Evolutionary conservation across 495 filamentous ascomycete genomes (phyloP), one percentile per base, ranked within the genome.

Genomic region (Aspergillus hancockii): DNA sequence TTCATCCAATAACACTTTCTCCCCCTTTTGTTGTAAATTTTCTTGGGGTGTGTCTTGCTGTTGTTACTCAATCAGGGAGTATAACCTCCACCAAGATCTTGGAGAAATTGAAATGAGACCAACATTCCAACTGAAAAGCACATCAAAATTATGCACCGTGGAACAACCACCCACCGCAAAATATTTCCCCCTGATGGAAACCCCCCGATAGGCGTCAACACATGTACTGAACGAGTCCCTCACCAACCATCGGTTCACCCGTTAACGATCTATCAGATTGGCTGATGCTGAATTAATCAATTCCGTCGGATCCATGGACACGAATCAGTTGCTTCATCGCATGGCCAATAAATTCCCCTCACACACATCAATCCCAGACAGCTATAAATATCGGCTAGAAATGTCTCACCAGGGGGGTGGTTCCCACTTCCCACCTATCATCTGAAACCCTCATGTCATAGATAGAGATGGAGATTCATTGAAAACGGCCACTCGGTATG

Each of bases 181-280:
- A 6, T 3, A 16, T 6, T 3, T 2, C 13, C 38, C 38, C 38
- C 14, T 41, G 38, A 41, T 18, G 14, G 38, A 41, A n/a, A 6
- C n/a, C 12, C 12, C 12, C 38, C 16, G 19, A n/a, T 16, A 1
- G 16, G 13, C 43, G 23, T 23, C 43, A 47, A 22, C 43, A 10
- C 18, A 47, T 23, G 10, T 47, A 47, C 43, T 19, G 43, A 23
- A 47, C 23, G 43, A 8, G 19, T 1, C 38, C 38, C 12, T 47
- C 43, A 47, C 43, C 19, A 47, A 47, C 18, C 18, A 23, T 14
- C 43, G 43, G 43, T 47, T 47, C 43, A 23, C 43, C 43, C 19
- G 23, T 23, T 4, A 47, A 10, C 19, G 23, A 22, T 47, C 19
- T 23, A 22, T 23, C 13, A 47, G 43, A 47, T 47, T 47, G 43